phyloP scores from a whole-genome alignment of 495 filamentous ascomycete species.

The Daldinia loculata region DNA sequence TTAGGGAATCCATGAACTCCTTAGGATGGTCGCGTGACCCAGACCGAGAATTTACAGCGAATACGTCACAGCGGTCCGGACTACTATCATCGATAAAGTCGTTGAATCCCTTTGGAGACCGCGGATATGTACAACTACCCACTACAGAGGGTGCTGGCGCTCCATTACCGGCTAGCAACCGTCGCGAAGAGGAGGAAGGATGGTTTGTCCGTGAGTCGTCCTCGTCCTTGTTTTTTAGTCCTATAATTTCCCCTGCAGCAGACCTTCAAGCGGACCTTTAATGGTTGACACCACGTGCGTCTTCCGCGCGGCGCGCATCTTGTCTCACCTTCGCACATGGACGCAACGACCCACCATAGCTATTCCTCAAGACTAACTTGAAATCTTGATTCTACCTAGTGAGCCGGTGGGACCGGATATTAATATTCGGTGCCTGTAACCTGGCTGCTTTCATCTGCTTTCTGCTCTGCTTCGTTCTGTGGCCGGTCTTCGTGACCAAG shows the following conservation, averaged over 20 bases:
- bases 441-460: constrained; percentile 90
- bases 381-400: constrained; percentile 64
- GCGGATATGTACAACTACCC: constrained; percentile 91
- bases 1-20: constrained; percentile 92
- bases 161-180: constrained; percentile 82
- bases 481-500: constrained; percentile 77
- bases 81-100: constrained; percentile 83
- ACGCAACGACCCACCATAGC: constrained; percentile 36
- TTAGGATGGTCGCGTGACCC: constrained; percentile 91
- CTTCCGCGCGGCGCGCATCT: constrained; percentile 48
- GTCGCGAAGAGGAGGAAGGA: constrained; percentile 92
- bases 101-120: constrained; percentile 86
- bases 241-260: constrained; percentile 43
- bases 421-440: constrained; percentile 93
- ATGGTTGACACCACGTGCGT: constrained; percentile 48
- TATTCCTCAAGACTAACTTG: constrained; percentile 45
- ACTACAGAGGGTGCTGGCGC: constrained; percentile 85
- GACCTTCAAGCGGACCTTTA: constrained; percentile 42
- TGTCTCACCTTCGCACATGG: constrained; percentile 53
- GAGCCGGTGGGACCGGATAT: constrained; percentile 94
- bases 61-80: constrained; percentile 74
- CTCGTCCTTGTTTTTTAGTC: constrained; percentile 26
- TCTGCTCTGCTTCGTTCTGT: constrained; percentile 87
- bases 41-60: constrained; percentile 71
- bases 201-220: constrained; percentile 92